Conservation (phyloP, 345 rosid genomes). For the Excoecaria cochinchinensis region DNA sequence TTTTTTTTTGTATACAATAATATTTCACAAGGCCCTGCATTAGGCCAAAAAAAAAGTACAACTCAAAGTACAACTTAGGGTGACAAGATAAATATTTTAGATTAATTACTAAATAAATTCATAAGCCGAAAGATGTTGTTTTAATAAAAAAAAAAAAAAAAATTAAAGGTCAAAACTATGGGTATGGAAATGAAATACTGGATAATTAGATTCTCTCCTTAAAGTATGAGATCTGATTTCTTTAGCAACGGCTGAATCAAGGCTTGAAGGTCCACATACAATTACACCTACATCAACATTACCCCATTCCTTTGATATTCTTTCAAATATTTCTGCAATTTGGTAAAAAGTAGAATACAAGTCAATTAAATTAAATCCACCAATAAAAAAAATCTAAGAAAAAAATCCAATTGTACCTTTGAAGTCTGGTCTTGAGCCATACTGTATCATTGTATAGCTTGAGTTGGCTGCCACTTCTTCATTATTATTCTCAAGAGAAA, state of each 20-base stretch:
- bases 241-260: slow-evolving; percentile 67
- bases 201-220: slow-evolving; percentile 34
- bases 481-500: neutral
- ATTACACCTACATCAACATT: slow-evolving; percentile 70
- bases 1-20: no score
- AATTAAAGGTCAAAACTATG: slow-evolving; percentile 72
- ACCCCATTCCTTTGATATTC: slow-evolving; percentile 52
- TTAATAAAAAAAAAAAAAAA: no score
- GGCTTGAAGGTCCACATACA: slow-evolving; percentile 76
- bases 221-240: slow-evolving; percentile 62
- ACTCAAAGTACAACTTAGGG: no score
- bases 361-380: neutral
- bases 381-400: neutral
- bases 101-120: no score
- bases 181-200: slow-evolving; percentile 75
- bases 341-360: no score
- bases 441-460: neutral
- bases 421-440: neutral
- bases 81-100: no score
- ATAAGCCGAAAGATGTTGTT: no score
- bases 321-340: slow-evolving; percentile 58
- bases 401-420: neutral
- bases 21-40: no score
- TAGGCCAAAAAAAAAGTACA: no score
- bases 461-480: neutral